Evolutionary conservation across 2,329 filamentous ascomycete genomes (phyloP), one percentile per base, ranked within the genome.

Genomic region (Fusarium pilosicola): DNA sequence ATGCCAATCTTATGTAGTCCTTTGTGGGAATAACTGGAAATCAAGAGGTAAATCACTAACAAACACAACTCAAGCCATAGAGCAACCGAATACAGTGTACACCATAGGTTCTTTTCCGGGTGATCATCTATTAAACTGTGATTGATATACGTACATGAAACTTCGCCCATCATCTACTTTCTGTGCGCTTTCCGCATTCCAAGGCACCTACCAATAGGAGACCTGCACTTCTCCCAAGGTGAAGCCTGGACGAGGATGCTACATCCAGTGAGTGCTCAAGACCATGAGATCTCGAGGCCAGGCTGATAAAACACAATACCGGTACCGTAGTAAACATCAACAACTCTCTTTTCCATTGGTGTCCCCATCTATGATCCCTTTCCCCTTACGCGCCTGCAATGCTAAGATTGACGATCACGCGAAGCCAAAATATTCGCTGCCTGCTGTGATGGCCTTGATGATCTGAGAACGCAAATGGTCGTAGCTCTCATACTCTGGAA

Each of bases 401-500:
- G 67, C 70, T 74, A 67, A 70, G 60, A 36, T 70, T 41, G 63
- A 70, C 55, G 52, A 71, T 76, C 92, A 98, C 78, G 96, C 96
- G 84, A 99, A 98, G 71, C 96, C 96, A 83, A 99, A 99, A 82
- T 93, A 98, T 83, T 98, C 96, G 85, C 95, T 96, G 77, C 96
- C 96, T 75, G 95, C 92, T n/a, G 96, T 99, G 83, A 99, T 98
- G 72, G 96, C 96, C 76, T 95, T 98, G 83, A 97, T 92, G 68
- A 99, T 85, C 81, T 96, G 95, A 78, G 93, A 91, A 72, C 96
- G 92, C 70, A 99, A 89, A 76, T 89, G 88, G 79, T 99, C 96
- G 83, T 99, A 99, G 82, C 91, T 97, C 80, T 98, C 96, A 81
- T 99, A 99, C 85, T 99, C 96, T 46, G 96, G 96, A 76, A 99